Percentiles rank a stretch among this genome's conserved stretches.
Evolutionary conservation across 345 rosid species (phyloP).

Genomic region (Gossypium herbaceum): DNA sequence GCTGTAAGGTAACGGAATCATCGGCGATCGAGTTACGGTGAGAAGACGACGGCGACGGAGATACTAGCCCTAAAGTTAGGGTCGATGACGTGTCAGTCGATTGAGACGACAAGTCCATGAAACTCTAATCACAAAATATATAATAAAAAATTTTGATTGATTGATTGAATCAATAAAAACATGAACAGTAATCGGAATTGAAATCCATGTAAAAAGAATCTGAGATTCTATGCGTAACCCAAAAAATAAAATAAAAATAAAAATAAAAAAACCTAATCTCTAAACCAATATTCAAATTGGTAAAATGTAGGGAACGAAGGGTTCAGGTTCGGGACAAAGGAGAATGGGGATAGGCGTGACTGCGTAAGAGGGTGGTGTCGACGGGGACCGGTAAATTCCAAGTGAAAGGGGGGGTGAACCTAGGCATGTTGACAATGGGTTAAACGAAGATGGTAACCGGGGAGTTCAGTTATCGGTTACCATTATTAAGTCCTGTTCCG

Average conservation of each 20-base stretch:
- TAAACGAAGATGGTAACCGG: background rate
- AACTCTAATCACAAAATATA: background rate
- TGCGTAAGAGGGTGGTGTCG: background rate
- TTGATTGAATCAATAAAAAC: background rate
- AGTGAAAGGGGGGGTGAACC: background rate
- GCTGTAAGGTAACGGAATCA: slow-evolving; percentile 12
- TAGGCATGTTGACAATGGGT: too few species aligned
- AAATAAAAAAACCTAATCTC: too few species aligned
- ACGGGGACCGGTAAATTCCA: background rate
- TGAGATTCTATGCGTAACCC: background rate
- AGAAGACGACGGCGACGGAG: slow-evolving; percentile 10
- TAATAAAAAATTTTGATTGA: background rate
- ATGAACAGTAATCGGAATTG: background rate
- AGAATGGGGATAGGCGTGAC: background rate
- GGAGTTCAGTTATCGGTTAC: background rate
- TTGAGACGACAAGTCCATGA: slow-evolving; percentile 13
- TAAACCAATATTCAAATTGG: background rate
- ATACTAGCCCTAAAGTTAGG: background rate
- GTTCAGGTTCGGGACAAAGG: background rate
- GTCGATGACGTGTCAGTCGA: background rate
- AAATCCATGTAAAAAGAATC: background rate
- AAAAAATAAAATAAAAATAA: background rate
- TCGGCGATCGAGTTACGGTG: slow-evolving; percentile 12
- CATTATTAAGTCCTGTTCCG: too few species aligned
- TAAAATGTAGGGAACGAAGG: background rate